A percentile compares a stretch with the other conserved stretches of the same genome.
Conservation (phyloP, 2,329 filamentous ascomycete genomes). For the Graphilbum fragrans region DNA sequence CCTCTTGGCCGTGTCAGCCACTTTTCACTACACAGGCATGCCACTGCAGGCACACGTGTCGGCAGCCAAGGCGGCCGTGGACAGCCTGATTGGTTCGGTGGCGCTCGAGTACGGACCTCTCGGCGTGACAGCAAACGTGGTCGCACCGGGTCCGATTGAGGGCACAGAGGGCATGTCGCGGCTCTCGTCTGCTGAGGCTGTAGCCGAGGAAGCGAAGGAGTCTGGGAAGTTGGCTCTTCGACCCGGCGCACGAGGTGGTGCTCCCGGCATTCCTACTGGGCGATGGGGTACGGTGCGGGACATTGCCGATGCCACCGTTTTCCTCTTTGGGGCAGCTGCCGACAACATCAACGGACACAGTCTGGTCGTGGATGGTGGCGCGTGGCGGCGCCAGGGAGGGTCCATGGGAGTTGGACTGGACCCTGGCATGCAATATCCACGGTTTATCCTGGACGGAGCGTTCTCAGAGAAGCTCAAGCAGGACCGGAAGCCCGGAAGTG, state of each 20-base stretch:
- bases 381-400: constrained; percentile 40
- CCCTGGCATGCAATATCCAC: constrained; percentile 36
- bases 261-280: constrained; percentile 53
- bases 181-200: constrained; percentile 27
- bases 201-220: background rate
- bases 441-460: constrained; percentile 30
- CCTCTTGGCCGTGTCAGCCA: constrained; percentile 82
- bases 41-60: constrained; percentile 82
- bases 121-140: constrained; percentile 78
- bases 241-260: constrained; percentile 19
- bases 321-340: constrained; percentile 72
- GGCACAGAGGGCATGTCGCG: constrained; percentile 73
- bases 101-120: constrained; percentile 83
- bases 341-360: constrained; percentile 78
- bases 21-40: constrained; percentile 80
- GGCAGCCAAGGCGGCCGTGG: constrained; percentile 83
- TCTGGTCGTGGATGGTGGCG: constrained; percentile 58
- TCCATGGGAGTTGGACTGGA: constrained; percentile 33
- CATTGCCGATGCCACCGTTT: constrained; percentile 87
- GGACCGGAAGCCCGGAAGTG: constrained; percentile 20
- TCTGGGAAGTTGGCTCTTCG: constrained; percentile 2
- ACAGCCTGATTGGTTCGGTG: constrained; percentile 68
- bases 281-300: constrained; percentile 72
- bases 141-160: constrained; percentile 76
- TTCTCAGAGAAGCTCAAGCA: constrained; percentile 26